Evolutionary conservation across 805 yeast species (phyloP).

Genomic region (Wickerhamiella brachini): DNA sequence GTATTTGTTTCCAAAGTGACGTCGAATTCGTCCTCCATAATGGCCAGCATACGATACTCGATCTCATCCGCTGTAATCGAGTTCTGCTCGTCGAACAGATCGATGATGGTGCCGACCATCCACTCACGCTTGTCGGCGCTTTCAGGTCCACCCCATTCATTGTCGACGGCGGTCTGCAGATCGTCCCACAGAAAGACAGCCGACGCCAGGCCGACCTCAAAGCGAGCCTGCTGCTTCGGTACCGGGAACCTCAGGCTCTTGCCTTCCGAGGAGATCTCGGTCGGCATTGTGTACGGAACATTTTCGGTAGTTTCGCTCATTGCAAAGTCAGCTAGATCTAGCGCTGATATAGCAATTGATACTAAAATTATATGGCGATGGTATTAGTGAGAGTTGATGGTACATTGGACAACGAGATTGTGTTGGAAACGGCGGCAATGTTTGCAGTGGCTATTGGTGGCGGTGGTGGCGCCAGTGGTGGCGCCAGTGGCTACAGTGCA

Average conservation of each 20-base stretch:
- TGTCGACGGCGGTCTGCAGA: conserved; percentile 74
- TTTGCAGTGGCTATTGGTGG: no score
- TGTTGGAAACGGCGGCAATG: no score
- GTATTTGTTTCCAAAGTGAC: conserved; percentile 80
- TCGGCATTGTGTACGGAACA: background rate
- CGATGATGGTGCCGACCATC: conserved; percentile 74
- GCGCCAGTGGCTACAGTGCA: no score
- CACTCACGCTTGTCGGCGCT: conserved; percentile 89
- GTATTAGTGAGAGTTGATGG: no score
- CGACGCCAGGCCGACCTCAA: conserved; percentile 90
- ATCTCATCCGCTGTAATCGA: conserved; percentile 64
- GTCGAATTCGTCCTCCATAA: conserved; percentile 93
- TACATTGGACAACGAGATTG: no score
- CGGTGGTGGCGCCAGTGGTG: no score
- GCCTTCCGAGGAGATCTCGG: background rate
- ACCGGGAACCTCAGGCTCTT: conserved; percentile 21
- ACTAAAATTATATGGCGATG: no score
- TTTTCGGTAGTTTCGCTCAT: background rate
- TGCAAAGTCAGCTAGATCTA: background rate
- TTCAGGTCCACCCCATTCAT: conserved; percentile 91
- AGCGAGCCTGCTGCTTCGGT: conserved; percentile 63
- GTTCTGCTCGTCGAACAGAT: conserved; percentile 43
- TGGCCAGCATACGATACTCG: conserved; percentile 73
- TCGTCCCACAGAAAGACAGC: conserved; percentile 85
- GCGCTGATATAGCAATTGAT: no score